These are phyloP conservation scores for Spergularia marina DNA, from an alignment of 148 eudicot genomes.

Conservation along the genomic window DNA sequence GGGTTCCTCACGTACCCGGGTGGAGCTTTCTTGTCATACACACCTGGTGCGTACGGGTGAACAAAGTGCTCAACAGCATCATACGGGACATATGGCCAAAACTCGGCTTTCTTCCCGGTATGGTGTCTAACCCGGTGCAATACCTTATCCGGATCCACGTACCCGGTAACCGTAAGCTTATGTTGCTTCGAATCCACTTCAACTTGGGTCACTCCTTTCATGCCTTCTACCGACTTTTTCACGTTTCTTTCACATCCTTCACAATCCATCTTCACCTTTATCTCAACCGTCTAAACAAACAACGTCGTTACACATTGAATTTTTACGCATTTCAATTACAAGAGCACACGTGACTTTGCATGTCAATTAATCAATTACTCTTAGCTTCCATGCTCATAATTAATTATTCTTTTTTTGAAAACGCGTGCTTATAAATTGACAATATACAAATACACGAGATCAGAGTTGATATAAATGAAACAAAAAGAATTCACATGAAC, in stretches of 20 bases:
- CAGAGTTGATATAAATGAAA: no score
- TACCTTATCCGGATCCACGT: constrained; percentile 53
- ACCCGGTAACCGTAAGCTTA: constrained; percentile 51
- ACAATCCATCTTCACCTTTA: constrained; percentile 58
- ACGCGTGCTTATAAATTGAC: no score
- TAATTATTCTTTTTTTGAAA: no score
- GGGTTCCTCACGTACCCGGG: constrained; percentile 53
- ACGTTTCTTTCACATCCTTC: constrained; percentile 60
- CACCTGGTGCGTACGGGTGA: constrained; percentile 54
- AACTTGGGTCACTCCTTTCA: constrained; percentile 55
- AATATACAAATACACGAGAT: no score
- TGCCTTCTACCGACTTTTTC: constrained; percentile 50
- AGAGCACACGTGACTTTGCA: no score
- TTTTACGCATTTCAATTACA: no score
- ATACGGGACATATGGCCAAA: constrained; percentile 61
- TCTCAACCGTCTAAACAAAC: constrained; percentile 46
- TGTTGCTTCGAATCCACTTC: constrained; percentile 42
- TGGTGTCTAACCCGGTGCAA: constrained; percentile 41
- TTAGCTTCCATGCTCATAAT: no score
- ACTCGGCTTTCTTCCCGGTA: constrained; percentile 53
- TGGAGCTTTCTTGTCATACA: constrained; percentile 61
- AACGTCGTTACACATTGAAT: no score
- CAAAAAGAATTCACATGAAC: no score
- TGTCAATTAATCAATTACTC: no score
- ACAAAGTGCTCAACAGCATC: constrained; percentile 40